Conservation (phyloP, 1,284 basidiomycete species). For the Sporisorium sorghi region DNA sequence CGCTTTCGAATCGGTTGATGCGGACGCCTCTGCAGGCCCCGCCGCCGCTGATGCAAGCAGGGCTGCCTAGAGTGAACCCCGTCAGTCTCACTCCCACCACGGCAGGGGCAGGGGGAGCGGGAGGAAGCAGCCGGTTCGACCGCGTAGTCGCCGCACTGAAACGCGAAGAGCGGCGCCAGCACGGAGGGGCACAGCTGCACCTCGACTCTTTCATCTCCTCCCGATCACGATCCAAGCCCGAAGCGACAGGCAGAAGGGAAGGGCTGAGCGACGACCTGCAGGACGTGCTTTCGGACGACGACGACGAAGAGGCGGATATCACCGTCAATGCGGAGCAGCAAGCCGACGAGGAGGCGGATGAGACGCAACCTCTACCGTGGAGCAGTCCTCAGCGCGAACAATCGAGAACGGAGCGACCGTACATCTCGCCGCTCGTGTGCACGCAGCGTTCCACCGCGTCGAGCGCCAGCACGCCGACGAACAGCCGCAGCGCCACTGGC, state of each 20-base stretch:
- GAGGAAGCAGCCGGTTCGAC: constrained; percentile 14
- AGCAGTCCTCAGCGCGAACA: not conserved
- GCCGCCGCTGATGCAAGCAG: not conserved
- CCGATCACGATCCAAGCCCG: not conserved
- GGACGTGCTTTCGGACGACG: constrained; percentile 39
- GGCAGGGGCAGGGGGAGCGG: not conserved
- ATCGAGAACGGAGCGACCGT: too few species aligned
- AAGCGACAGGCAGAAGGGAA: not conserved
- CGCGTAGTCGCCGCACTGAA: constrained; percentile 28
- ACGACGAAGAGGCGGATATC: constrained; percentile 19
- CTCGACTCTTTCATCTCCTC: constrained; percentile 14
- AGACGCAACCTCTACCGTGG: constrained; percentile 42
- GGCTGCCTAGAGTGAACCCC: constrained; percentile 14
- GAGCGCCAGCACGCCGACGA: not conserved
- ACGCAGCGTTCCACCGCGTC: constrained; percentile 9
- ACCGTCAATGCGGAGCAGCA: too few species aligned
- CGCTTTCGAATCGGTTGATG: not conserved
- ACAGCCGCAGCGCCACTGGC: constrained; percentile 5
- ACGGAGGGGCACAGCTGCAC: constrained; percentile 30
- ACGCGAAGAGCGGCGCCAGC: constrained; percentile 24
- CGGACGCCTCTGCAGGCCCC: not conserved
- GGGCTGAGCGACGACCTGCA: constrained; percentile 24
- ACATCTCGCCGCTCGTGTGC: not conserved
- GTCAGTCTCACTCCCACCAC: constrained; percentile 19
- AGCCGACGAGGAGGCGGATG: constrained; percentile 4